A percentile compares a stretch with the other conserved stretches of the same genome.
phyloP scores from a whole-genome alignment of 2,329 filamentous ascomycete genomes.

The Mariannaea sp. region DNA sequence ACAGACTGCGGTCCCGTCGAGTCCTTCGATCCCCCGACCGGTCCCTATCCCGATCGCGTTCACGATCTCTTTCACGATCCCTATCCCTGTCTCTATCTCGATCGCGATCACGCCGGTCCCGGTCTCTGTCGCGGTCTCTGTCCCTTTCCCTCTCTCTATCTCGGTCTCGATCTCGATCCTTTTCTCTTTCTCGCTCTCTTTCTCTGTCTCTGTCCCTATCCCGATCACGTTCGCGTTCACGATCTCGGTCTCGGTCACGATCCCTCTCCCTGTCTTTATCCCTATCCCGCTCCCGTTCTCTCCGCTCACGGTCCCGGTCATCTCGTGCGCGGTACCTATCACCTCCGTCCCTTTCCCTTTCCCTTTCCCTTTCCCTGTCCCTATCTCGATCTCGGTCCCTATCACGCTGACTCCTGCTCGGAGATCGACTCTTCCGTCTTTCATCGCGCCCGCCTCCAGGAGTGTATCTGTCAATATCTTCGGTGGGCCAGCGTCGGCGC shows the following conservation, averaged over 20 bases:
- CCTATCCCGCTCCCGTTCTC: constrained; percentile 31
- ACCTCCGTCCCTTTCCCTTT: constrained; percentile 28
- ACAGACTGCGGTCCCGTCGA: constrained; percentile 42
- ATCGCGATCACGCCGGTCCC: constrained; percentile 26
- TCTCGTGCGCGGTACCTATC: constrained; percentile 43
- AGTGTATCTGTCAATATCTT: constrained; percentile 52
- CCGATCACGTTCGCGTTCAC: constrained; percentile 39
- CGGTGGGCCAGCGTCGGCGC: constrained; percentile 35
- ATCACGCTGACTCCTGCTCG: constrained; percentile 41
- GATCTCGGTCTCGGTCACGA: constrained; percentile 25
- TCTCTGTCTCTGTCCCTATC: constrained; percentile 34
- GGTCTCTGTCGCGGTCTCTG: constrained; percentile 38
- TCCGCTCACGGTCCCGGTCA: constrained; percentile 33
- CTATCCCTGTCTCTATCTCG: constrained; percentile 26
- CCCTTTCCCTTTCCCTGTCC: constrained; percentile 31
- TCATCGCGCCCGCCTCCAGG: constrained; percentile 49
- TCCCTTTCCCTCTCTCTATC: constrained; percentile 19
- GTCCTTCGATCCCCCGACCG: constrained; percentile 23
- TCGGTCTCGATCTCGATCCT: constrained; percentile 24
- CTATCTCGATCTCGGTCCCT: constrained; percentile 36
- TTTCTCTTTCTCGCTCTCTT: constrained; percentile 11
- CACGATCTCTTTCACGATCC: constrained; percentile 46
- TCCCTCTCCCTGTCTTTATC: constrained; percentile 10
- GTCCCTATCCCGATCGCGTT: constrained; percentile 64
- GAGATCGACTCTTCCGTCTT: constrained; percentile 44